Percentiles rank a stretch among this genome's conserved stretches.
phyloP scores from a whole-genome alignment of 768 basidiomycete species.

The Russula foetens region DNA sequence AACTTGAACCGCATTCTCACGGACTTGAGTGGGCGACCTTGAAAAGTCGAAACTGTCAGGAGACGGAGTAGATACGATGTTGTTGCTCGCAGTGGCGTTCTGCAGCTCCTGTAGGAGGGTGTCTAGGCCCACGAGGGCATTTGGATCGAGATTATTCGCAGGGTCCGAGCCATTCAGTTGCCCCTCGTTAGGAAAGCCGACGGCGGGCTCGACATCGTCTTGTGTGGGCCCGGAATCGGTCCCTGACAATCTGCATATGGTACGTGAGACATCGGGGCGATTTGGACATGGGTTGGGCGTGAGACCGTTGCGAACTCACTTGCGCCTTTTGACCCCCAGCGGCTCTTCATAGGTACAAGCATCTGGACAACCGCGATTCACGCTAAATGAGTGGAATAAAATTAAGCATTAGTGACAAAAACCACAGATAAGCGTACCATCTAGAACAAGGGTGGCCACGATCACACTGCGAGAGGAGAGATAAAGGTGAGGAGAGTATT shows the following conservation, averaged over 20 bases:
- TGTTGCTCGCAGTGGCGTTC: background rate
- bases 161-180: background rate
- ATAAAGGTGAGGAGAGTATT: background rate
- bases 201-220: background rate
- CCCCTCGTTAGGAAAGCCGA: conserved; percentile 4
- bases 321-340: conserved; percentile 10
- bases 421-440: conserved; percentile 14
- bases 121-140: conserved; percentile 18
- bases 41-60: background rate
- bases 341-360: conserved; percentile 20
- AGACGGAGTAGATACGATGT: background rate
- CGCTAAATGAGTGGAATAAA: conserved; percentile 1
- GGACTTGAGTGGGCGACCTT: background rate
- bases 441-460: conserved; percentile 23
- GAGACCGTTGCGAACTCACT: conserved; percentile 1
- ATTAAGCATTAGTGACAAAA: background rate
- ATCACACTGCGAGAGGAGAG: conserved; percentile 17
- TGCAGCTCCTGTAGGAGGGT: conserved; percentile 20
- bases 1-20: conserved; percentile 16
- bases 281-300: too few species aligned
- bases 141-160: conserved; percentile 7
- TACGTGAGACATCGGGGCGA: background rate
- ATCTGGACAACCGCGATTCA: conserved; percentile 17
- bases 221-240: background rate
- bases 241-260: conserved; percentile 1